Evolutionary conservation across 495 filamentous ascomycete species (phyloP).

Genomic region (Hypoxylon lenormandii): DNA sequence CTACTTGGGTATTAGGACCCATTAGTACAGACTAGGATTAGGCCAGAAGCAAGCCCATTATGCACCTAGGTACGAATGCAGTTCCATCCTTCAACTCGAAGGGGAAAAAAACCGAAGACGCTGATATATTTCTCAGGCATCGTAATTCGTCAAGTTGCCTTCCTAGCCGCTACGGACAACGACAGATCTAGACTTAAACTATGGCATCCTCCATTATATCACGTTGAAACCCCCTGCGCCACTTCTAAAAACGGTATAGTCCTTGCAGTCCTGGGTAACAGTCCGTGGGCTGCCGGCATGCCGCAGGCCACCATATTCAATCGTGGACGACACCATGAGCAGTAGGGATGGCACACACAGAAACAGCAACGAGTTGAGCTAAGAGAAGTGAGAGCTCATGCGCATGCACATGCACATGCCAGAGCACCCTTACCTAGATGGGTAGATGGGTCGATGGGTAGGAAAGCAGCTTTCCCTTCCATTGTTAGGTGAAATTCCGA

Average conservation of each 20-base stretch:
- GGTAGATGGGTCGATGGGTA: not conserved
- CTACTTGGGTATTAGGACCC: no score
- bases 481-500: slow-evolving; percentile 33
- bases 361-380: slow-evolving; percentile 3
- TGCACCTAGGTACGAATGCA: no score
- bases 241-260: slow-evolving; percentile 25
- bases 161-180: slow-evolving; percentile 37
- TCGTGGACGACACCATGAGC: not conserved
- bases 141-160: slow-evolving; percentile 15
- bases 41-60: no score
- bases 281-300: slow-evolving; percentile 44
- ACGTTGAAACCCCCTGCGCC: slow-evolving; percentile 20
- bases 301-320: slow-evolving; percentile 11
- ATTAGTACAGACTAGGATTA: no score
- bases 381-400: slow-evolving; percentile 12
- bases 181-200: slow-evolving; percentile 33
- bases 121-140: no score
- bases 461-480: not conserved
- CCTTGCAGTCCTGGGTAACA: no score
- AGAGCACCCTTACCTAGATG: slow-evolving; percentile 12
- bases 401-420: slow-evolving; percentile 45
- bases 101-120: no score
- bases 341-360: slow-evolving; percentile 10
- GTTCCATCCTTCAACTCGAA: no score
- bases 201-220: slow-evolving; percentile 40